Evolutionary conservation across 257 asterid genomes (phyloP), one percentile per base, ranked within the genome.

Genomic region (Oldenlandia corymbosa): DNA sequence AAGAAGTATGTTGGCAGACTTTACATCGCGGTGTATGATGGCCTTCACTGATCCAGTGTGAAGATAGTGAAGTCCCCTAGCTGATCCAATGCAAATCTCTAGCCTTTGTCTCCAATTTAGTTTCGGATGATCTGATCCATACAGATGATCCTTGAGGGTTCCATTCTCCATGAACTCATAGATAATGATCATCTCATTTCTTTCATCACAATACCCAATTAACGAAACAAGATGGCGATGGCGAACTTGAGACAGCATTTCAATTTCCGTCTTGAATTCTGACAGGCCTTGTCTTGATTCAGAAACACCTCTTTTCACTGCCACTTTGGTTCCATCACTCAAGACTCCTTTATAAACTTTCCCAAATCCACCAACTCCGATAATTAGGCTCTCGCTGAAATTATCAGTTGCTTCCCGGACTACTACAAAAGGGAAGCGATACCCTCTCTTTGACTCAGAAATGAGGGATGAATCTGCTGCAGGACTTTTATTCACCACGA

Each of bases 141-240:
- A 69, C 5, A 79, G 42, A 49, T 72, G 84, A 47, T 72, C 61
- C 68, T 63, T 75, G 4, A 79, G 76, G 42, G 74, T 66, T 23
- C 84, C 84, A 27, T 75, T 79, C 64, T 68, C 81, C 84, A 79
- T 75, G 72, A 68, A 79, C 66, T 79, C 84, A 8, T 79, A 79
- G 32, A 79, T 69, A 34, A 79, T 72, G 71, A 79, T 75, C 84
- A 75, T 75, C 72, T 79, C 81, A 10, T 73, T 54, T 56, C 54
- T 60, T 20, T 75, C 79, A 28, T 75, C 69, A 46, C 84, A 79
- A 56, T 79, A 79, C 4, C 84, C 84, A 2, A 79, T 72, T 48
- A 79, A 54, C 14, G 84, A 79, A 11, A 79, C 84, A 39, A 79
- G 71, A 62, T 79, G 84, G 48, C 84, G 81, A 12, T 75, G 81